phyloP scores from a whole-genome alignment of 2,329 filamentous ascomycete genomes.

The Calonectria fujianensis region DNA sequence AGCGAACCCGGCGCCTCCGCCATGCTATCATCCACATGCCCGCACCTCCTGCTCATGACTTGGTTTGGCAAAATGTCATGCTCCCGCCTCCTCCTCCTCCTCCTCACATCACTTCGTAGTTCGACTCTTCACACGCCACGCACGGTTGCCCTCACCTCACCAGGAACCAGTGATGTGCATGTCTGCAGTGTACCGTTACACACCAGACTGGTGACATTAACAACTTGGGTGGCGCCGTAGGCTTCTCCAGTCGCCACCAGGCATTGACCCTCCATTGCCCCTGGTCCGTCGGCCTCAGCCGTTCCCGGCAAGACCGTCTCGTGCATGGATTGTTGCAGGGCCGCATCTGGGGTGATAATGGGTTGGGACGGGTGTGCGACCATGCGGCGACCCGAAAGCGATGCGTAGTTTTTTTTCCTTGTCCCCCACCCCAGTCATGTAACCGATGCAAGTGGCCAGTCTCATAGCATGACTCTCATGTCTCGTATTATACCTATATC shows the following conservation, averaged over 20 bases:
- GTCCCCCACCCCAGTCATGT: neutral
- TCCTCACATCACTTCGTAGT: neutral
- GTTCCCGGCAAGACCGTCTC: constrained; percentile 20
- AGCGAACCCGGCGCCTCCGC: constrained; percentile 18
- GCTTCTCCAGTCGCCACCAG: constrained; percentile 11
- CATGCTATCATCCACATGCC: constrained; percentile 28
- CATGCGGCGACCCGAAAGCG: constrained; percentile 27
- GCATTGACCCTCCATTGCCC: constrained; percentile 19
- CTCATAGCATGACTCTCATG: neutral
- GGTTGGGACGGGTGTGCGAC: constrained; percentile 22
- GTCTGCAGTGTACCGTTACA: constrained; percentile 22
- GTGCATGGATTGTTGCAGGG: constrained; percentile 29
- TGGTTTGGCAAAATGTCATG: constrained; percentile 6
- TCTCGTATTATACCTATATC: constrained; percentile 6
- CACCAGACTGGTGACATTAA: constrained; percentile 14
- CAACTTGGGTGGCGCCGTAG: constrained; percentile 26
- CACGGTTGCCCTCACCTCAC: neutral
- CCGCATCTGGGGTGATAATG: constrained; percentile 21
- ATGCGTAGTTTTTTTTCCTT: neutral
- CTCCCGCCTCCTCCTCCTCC: neutral
- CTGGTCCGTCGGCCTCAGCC: constrained; percentile 36
- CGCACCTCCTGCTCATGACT: neutral
- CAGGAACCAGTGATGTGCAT: constrained; percentile 1
- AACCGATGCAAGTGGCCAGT: neutral
- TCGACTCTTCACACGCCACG: neutral